A percentile compares a stretch with the other conserved stretches of the same genome.
phyloP scores from a whole-genome alignment of 108 stramenopile species.

The Bacterosira constricta region DNA sequence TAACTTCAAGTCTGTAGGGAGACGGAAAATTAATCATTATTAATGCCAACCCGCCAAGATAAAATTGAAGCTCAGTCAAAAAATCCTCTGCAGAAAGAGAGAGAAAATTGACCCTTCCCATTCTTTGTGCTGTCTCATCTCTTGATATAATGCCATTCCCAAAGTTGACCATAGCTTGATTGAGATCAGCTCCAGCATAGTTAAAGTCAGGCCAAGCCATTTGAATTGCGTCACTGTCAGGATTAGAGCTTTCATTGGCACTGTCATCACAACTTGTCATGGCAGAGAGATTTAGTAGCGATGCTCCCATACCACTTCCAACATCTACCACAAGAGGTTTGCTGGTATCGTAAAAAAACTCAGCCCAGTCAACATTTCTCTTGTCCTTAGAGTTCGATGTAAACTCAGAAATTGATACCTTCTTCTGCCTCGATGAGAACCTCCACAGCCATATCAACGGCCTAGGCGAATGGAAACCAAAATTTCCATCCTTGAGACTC shows the following conservation, averaged over 20 bases:
- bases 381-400: not conserved
- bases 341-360: constrained; percentile 27
- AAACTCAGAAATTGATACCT: not conserved
- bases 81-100: constrained; percentile 31
- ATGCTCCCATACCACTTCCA: constrained; percentile 49
- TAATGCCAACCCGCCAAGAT: constrained; percentile 12
- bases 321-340: constrained; percentile 46
- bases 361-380: constrained; percentile 24
- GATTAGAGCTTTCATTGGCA: not conserved
- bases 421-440: constrained; percentile 42
- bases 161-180: constrained; percentile 31
- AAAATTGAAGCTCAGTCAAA: constrained; percentile 21
- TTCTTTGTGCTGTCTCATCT: constrained; percentile 6
- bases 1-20: constrained; percentile 21
- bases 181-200: constrained; percentile 46
- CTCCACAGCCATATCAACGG: constrained; percentile 47
- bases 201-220: constrained; percentile 40
- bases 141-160: constrained; percentile 43
- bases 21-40: constrained; percentile 48
- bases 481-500: constrained; percentile 32
- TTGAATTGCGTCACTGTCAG: constrained; percentile 2
- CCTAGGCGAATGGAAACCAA: constrained; percentile 22
- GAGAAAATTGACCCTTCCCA: constrained; percentile 30
- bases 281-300: constrained; percentile 27
- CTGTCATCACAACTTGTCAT: not conserved